Evolutionary conservation across 306 rosid genomes (phyloP), one percentile per base, ranked within the genome.

Genomic region (Quercus engelmannii): DNA sequence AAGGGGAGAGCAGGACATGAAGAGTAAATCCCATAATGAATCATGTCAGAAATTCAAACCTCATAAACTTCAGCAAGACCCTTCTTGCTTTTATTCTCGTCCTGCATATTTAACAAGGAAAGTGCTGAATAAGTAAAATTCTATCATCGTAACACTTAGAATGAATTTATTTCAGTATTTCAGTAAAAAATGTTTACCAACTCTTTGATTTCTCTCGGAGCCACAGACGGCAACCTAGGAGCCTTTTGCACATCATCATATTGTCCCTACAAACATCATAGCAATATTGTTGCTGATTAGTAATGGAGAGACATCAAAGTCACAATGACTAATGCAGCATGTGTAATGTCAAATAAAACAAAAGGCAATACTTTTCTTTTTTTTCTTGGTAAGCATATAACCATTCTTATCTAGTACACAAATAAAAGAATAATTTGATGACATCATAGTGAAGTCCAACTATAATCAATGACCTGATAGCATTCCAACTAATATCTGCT

Each of bases 11-110:
- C 46, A 38, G 25, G 23, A 58, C 67, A 63, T 67, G 57, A 61
- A 63, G 54, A 63, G 61, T 55, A 63, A 63, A 55, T 73, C 68
- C 81, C 64, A 63, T 79, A 58, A 78, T 49, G 77, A 19, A 79
- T 55, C 21, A 49, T 52, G 78, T 76, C 67, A 80, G 78, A 72
- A 81, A 80, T 69, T 79, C 92, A 17, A n/a, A 95, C 99, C 99
- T 93, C 99, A 9, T 93, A 93, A 74, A 93, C 62, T 52, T 93
- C 97, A 61, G 90, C 97, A 76, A 95, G 92, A 74, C 99, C 98
- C 80, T 87, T 85, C 91, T 91, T 89, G 93, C 92, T 95, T 87
- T 91, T 95, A 83, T 83, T 93, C 76, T 95, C 98, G 64, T 95
- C 97, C 99, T 95, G 90, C 71, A 82, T 54, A 75, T 57, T 19